A percentile compares a stretch with the other conserved stretches of the same genome.
Conservation (phyloP, 768 basidiomycete species). For the Trametes sanguinea region DNA sequence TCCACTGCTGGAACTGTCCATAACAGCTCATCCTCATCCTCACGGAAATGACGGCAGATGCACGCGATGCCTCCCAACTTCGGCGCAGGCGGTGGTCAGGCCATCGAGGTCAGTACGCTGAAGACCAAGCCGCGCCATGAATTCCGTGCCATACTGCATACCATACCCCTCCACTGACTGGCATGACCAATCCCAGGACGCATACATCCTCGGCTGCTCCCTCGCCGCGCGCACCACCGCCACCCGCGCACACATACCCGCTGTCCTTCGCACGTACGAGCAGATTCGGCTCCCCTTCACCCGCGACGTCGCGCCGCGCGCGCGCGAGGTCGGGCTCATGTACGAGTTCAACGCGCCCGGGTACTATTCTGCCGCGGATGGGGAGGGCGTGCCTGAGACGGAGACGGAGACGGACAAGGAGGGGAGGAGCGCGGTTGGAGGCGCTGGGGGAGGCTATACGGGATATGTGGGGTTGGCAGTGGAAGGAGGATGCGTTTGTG, state of each 20-base stretch:
- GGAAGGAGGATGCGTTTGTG: constrained; percentile 1
- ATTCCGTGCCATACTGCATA: no score
- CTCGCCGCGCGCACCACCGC: constrained; percentile 20
- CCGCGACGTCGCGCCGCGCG: constrained; percentile 20
- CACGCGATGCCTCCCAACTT: constrained; percentile 28
- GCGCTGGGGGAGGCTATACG: constrained; percentile 15
- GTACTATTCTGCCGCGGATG: constrained; percentile 25
- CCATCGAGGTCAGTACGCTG: constrained; percentile 21
- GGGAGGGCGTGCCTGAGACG: neutral
- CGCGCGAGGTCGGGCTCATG: constrained; percentile 24
- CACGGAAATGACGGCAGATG: constrained; percentile 10
- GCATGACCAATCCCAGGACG: constrained; percentile 19
- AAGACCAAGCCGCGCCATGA: neutral
- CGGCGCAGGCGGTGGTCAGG: constrained; percentile 30
- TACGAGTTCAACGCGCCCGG: constrained; percentile 23
- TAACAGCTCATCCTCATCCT: neutral
- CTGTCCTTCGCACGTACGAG: constrained; percentile 25
- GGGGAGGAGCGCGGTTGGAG: constrained; percentile 26
- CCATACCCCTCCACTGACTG: no score
- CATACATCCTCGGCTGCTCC: constrained; percentile 29
- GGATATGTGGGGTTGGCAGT: constrained; percentile 24
- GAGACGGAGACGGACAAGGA: neutral
- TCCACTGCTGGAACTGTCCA: neutral
- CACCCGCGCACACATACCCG: constrained; percentile 13
- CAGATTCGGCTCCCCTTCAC: constrained; percentile 26